phyloP scores from a whole-genome alignment of 768 basidiomycete species.

The Naganishia vishniacii region DNA sequence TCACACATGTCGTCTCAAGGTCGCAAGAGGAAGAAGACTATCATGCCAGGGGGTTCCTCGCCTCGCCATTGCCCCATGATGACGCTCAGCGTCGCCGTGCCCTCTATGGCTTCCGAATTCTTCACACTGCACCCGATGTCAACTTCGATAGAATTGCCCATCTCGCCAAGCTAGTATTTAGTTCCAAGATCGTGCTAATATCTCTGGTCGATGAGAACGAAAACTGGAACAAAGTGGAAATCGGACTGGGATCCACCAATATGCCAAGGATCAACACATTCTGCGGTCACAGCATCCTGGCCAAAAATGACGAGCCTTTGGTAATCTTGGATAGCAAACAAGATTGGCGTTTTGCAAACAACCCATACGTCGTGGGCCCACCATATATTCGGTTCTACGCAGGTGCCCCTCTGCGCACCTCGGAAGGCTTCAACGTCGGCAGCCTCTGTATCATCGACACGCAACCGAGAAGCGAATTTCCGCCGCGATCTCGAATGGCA shows the following conservation, averaged over 20 bases:
- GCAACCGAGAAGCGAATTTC: constrained; percentile 72
- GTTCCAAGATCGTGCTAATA: constrained; percentile 75
- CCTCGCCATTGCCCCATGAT: constrained; percentile 76
- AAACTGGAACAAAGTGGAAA: constrained; percentile 87
- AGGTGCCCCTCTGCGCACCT: constrained; percentile 79
- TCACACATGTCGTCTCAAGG: background rate
- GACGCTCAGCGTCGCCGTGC: constrained; percentile 77
- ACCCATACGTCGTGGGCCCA: constrained; percentile 64
- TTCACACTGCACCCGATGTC: constrained; percentile 74
- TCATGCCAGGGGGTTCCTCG: constrained; percentile 52
- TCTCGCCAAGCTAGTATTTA: constrained; percentile 86
- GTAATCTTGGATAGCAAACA: constrained; percentile 69
- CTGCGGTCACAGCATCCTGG: constrained; percentile 75
- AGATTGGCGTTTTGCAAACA: constrained; percentile 84
- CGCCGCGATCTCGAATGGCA: constrained; percentile 80
- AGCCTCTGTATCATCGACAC: constrained; percentile 82
- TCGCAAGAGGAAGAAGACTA: constrained; percentile 33
- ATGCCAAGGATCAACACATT: constrained; percentile 63
- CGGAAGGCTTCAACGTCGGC: constrained; percentile 81
- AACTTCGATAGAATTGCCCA: constrained; percentile 94
- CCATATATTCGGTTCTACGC: constrained; percentile 83
- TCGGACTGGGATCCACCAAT: constrained; percentile 53
- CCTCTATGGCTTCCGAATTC: constrained; percentile 84
- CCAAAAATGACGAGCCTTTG: constrained; percentile 73
- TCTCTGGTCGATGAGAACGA: constrained; percentile 76